Percentiles rank a stretch among this genome's conserved stretches.
phyloP scores from a whole-genome alignment of 75 land plant species.

The Gnetum montanum region DNA sequence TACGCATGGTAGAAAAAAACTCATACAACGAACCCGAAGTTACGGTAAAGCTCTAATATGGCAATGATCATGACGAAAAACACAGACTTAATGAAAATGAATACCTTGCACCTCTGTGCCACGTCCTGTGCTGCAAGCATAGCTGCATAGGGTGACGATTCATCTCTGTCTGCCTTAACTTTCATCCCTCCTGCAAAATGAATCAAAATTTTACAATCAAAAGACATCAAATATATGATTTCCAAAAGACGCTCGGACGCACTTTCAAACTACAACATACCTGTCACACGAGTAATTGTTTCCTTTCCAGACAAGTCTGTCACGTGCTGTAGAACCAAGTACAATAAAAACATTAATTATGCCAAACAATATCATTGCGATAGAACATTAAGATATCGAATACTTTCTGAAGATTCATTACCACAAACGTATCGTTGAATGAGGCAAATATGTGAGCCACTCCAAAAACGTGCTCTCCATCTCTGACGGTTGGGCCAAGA shows the following conservation, averaged over 20 bases:
- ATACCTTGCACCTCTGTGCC: slow-evolving; percentile 53
- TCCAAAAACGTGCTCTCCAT: slow-evolving; percentile 55
- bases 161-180: slow-evolving; percentile 63
- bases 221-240: too few species aligned
- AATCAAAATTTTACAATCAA: too few species aligned
- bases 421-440: slow-evolving; percentile 77
- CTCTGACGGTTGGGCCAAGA: slow-evolving; percentile 64
- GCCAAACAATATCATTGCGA: neutral
- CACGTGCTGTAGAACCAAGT: slow-evolving; percentile 44
- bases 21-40: too few species aligned
- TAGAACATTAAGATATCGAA: too few species aligned
- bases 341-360: too few species aligned
- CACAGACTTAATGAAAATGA: too few species aligned
- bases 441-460: slow-evolving; percentile 66
- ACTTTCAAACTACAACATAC: slow-evolving; percentile 16
- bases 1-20: too few species aligned
- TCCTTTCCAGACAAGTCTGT: slow-evolving; percentile 78
- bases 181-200: slow-evolving; percentile 65
- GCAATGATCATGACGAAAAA: too few species aligned
- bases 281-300: slow-evolving; percentile 73
- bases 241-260: too few species aligned
- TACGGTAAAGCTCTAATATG: too few species aligned
- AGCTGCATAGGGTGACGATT: slow-evolving; percentile 75
- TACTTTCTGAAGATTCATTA: too few species aligned
- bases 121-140: slow-evolving; percentile 89